Percentiles rank a stretch among this genome's conserved stretches.
phyloP scores from a whole-genome alignment of 1,284 basidiomycete species.

The Polyporus tsugae region DNA sequence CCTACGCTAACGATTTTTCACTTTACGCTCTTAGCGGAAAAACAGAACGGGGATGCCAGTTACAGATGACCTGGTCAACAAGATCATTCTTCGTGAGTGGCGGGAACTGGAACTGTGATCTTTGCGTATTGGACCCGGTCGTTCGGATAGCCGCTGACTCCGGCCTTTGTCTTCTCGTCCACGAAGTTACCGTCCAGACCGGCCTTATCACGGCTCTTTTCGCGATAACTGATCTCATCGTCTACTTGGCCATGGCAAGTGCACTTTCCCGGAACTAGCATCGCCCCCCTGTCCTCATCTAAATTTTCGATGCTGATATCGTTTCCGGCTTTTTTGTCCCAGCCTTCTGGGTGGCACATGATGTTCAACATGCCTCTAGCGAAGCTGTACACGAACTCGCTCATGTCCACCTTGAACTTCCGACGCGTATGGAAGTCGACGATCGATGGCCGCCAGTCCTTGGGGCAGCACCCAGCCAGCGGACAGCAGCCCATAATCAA shows the following conservation, averaged over 20 bases:
- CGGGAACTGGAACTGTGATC: neutral
- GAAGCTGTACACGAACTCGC: slow-evolving; percentile 43
- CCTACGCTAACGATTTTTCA: too few species aligned
- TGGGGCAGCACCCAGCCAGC: neutral
- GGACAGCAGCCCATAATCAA: neutral
- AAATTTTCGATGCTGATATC: neutral
- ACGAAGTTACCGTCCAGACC: slow-evolving; percentile 43
- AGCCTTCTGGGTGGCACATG: slow-evolving; percentile 38
- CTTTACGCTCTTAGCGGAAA: slow-evolving; percentile 41
- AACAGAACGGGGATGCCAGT: slow-evolving; percentile 46
- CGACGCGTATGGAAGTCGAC: slow-evolving; percentile 37
- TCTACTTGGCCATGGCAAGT: slow-evolving; percentile 40
- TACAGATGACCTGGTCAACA: slow-evolving; percentile 45
- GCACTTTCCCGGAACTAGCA: neutral
- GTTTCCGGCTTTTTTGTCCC: neutral
- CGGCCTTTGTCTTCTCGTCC: neutral
- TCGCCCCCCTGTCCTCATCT: neutral
- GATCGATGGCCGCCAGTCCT: neutral
- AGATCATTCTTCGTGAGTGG: slow-evolving; percentile 50
- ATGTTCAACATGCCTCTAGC: slow-evolving; percentile 42
- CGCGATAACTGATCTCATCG: slow-evolving; percentile 40
- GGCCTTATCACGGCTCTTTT: slow-evolving; percentile 43
- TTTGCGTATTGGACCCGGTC: neutral
- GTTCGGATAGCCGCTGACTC: neutral
- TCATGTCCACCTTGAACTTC: slow-evolving; percentile 42